These are phyloP conservation scores for Microthyrium microscopicum DNA, from an alignment of 2,329 filamentous ascomycete genomes.

Conservation along the genomic window DNA sequence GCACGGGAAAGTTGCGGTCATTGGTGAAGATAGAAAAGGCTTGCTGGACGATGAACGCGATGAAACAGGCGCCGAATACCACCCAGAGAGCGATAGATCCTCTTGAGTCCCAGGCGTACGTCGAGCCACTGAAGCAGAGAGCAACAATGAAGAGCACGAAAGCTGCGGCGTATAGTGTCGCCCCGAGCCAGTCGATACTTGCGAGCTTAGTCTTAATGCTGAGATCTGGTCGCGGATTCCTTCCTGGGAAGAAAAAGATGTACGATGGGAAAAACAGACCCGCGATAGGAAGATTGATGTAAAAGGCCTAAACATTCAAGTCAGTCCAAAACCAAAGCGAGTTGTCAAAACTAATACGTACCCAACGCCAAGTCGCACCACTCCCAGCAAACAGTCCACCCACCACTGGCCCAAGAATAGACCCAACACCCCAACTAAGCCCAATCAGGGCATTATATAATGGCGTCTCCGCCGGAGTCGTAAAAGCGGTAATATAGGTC, in stretches of 20 bases:
- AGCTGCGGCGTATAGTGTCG: constrained; percentile 13
- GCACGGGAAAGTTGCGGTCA: constrained; percentile 26
- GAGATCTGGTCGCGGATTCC: constrained; percentile 11
- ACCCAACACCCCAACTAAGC: constrained; percentile 13
- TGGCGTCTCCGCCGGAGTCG: constrained; percentile 8
- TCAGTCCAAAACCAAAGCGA: neutral
- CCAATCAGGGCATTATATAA: constrained; percentile 7
- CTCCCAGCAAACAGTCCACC: constrained; percentile 16
- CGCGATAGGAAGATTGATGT: constrained; percentile 37
- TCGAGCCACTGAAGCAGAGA: constrained; percentile 32
- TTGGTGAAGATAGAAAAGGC: constrained; percentile 27
- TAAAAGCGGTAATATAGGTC: constrained; percentile 4
- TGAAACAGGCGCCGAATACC: constrained; percentile 19
- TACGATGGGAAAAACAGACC: constrained; percentile 26
- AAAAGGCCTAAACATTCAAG: constrained; percentile 24
- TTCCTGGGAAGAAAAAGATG: constrained; percentile 26
- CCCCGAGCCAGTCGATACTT: constrained; percentile 8
- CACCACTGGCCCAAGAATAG: constrained; percentile 17
- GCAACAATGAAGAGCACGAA: constrained; percentile 28
- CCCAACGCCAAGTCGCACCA: constrained; percentile 17
- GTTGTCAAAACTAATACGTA: constrained; percentile 6
- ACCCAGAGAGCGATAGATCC: constrained; percentile 31
- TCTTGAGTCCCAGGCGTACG: constrained; percentile 31
- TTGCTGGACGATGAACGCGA: constrained; percentile 21
- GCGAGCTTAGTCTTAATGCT: constrained; percentile 2